Conservation (phyloP, 2,329 filamentous ascomycete species). For the Trichophyton mentagrophytes region DNA sequence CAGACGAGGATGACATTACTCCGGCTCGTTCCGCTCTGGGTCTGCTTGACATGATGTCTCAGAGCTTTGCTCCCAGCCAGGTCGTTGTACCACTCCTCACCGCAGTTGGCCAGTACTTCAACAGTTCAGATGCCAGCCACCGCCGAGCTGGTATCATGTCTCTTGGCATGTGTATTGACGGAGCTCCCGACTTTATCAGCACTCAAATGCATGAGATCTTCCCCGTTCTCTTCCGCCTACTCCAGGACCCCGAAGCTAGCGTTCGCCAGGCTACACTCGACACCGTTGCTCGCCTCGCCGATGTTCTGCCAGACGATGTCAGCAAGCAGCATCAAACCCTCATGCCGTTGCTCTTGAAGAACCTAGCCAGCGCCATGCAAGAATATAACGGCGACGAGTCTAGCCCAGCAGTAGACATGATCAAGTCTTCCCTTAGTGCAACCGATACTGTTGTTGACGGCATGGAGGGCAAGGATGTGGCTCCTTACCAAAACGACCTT, state of each 20-base stretch:
- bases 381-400: constrained; percentile 51
- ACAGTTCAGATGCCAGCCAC: constrained; percentile 59
- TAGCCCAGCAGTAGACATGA: constrained; percentile 69
- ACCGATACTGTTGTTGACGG: constrained; percentile 85
- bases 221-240: constrained; percentile 67
- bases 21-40: constrained; percentile 75
- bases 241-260: constrained; percentile 68
- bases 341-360: constrained; percentile 73
- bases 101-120: constrained; percentile 69
- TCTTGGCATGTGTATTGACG: constrained; percentile 87
- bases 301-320: constrained; percentile 86
- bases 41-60: constrained; percentile 77
- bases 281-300: constrained; percentile 76
- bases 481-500: constrained; percentile 67
- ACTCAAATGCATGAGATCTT: constrained; percentile 80
- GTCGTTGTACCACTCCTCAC: constrained; percentile 87
- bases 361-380: constrained; percentile 67
- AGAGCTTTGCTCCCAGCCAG: constrained; percentile 79
- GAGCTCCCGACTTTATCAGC: constrained; percentile 91
- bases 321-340: constrained; percentile 72
- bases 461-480: constrained; percentile 65
- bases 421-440: constrained; percentile 79
- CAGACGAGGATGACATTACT: constrained; percentile 72
- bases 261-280: constrained; percentile 82
- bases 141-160: constrained; percentile 84